A percentile compares a stretch with the other conserved stretches of the same genome.
These are phyloP conservation scores for Lactifluus echinatus DNA, from an alignment of 768 basidiomycete species.

Conservation along the genomic window DNA sequence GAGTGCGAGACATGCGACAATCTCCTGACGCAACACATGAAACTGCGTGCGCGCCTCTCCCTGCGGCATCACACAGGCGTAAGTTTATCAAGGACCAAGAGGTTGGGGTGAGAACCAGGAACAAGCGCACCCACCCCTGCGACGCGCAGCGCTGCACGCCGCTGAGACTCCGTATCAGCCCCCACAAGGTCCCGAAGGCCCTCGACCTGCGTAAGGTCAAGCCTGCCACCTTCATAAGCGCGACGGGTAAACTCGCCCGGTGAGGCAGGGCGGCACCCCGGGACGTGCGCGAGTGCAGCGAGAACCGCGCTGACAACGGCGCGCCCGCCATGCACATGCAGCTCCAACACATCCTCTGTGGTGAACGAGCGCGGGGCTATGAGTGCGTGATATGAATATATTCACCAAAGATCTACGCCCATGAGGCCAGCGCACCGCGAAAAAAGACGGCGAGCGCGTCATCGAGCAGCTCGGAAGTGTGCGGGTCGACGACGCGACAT, in stretches of 20 bases:
- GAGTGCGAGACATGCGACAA: constrained; percentile 66
- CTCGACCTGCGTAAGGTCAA: constrained; percentile 86
- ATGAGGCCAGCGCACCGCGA: constrained; percentile 63
- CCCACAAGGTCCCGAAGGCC: constrained; percentile 82
- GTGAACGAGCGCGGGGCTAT: constrained; percentile 80
- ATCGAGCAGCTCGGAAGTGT: constrained; percentile 54
- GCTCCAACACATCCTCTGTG: constrained; percentile 70
- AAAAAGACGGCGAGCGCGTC: constrained; percentile 80
- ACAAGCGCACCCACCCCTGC: constrained; percentile 46
- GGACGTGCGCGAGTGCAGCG: constrained; percentile 48
- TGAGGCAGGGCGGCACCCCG: constrained; percentile 67
- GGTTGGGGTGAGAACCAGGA: neutral
- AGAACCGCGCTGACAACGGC: constrained; percentile 71
- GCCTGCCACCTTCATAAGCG: constrained; percentile 69
- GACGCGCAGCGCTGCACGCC: constrained; percentile 59
- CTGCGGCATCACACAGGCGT: constrained; percentile 31
- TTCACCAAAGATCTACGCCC: too few relatives aligned
- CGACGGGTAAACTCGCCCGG: constrained; percentile 86
- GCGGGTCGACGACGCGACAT: constrained; percentile 59
- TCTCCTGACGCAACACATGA: constrained; percentile 52
- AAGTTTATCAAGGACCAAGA: neutral
- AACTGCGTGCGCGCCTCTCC: constrained; percentile 54
- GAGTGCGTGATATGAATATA: too few relatives aligned
- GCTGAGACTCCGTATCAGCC: constrained; percentile 79
- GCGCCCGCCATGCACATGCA: constrained; percentile 82